Evolutionary conservation across 2,329 filamentous ascomycete genomes (phyloP).

Genomic region (Claviceps spartinae): DNA sequence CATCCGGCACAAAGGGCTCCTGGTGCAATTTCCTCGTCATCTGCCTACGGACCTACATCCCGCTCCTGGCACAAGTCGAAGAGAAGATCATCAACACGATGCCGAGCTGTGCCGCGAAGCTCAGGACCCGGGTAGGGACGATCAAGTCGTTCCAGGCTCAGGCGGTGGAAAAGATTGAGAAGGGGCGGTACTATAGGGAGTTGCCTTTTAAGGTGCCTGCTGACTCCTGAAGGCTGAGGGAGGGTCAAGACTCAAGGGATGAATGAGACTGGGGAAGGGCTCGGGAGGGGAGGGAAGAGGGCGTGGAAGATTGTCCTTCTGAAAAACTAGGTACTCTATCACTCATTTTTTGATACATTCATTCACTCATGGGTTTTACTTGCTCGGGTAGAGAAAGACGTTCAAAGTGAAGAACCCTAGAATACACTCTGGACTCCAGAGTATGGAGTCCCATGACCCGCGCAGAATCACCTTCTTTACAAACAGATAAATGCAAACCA

Average conservation of each 20-base stretch:
- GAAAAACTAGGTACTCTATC: no score
- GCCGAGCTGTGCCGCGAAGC: background rate
- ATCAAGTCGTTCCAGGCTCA: background rate
- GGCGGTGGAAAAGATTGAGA: background rate
- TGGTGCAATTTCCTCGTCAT: constrained; percentile 1
- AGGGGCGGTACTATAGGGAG: background rate
- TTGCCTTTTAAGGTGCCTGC: background rate
- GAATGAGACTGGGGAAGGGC: background rate
- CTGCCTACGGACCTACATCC: constrained; percentile 2
- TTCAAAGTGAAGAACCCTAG: no score
- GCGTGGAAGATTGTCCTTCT: no score
- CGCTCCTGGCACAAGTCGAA: background rate
- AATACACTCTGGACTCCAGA: no score
- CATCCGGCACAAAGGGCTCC: background rate
- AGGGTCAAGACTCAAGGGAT: background rate
- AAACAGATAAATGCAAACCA: background rate
- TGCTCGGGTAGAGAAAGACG: no score
- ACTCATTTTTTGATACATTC: no score
- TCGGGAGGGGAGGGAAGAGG: no score
- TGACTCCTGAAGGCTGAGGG: background rate
- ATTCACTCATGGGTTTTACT: no score
- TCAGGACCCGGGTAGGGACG: background rate
- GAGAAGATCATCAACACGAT: background rate
- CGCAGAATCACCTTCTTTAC: no score
- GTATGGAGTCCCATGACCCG: no score